Evolutionary conservation across 148 eudicot species (phyloP).

Genomic region (Fallopia convolvulus): DNA sequence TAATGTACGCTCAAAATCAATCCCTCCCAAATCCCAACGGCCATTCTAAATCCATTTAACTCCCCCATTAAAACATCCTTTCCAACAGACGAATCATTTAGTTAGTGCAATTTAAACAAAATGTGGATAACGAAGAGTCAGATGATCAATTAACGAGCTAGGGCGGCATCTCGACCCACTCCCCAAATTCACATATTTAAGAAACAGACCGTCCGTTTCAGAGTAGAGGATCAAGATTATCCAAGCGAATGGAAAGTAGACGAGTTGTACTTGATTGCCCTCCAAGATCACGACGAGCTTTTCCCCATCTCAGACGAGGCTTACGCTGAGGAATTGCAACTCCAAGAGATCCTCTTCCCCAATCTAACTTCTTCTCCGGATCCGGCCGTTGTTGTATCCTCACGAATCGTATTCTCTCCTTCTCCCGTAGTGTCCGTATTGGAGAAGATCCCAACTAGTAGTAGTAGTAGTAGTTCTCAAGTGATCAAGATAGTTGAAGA

Average conservation of each 20-base stretch:
- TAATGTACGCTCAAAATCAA: not conserved
- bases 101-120: not conserved
- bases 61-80: not conserved
- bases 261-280: conserved; percentile 39
- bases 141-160: not conserved
- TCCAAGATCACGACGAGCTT: conserved; percentile 27
- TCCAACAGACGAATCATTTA: not conserved
- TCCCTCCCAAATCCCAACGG: too few relatives aligned
- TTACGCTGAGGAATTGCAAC: conserved; percentile 35
- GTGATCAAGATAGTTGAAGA: not conserved
- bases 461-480: not conserved
- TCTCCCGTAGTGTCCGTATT: too few relatives aligned
- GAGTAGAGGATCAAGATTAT: not conserved
- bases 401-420: too few relatives aligned
- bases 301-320: conserved; percentile 52
- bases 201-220: not conserved
- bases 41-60: not conserved
- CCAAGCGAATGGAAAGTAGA: conserved; percentile 16
- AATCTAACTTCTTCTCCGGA: not conserved
- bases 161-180: not conserved
- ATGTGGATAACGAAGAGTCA: not conserved
- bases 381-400: not conserved
- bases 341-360: conserved; percentile 50
- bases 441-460: too few relatives aligned
- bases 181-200: not conserved